Evolutionary conservation across 2,329 filamentous ascomycete genomes (phyloP).

Genomic region (Dothistroma septosporum): DNA sequence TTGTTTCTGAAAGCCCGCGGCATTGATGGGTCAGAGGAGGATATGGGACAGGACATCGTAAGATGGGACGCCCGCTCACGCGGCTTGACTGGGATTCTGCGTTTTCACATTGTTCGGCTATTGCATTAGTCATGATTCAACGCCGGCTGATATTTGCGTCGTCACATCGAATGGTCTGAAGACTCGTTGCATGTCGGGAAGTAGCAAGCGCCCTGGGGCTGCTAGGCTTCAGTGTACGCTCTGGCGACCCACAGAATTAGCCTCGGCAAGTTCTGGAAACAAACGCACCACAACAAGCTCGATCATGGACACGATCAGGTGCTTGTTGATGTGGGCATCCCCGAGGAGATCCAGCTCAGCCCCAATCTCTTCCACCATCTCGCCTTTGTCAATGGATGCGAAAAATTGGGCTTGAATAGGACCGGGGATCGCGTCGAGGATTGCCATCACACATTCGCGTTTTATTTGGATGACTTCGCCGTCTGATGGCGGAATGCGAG

Average conservation of each 20-base stretch:
- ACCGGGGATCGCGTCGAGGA: constrained; percentile 48
- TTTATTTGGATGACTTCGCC: constrained; percentile 60
- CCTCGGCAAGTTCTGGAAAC: constrained; percentile 74
- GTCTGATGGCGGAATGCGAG: constrained; percentile 57
- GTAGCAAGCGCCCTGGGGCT: background rate
- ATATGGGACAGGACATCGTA: constrained; percentile 6
- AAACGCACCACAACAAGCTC: constrained; percentile 78
- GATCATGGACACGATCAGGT: constrained; percentile 76
- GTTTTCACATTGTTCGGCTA: background rate
- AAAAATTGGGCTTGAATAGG: constrained; percentile 45
- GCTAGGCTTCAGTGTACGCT: background rate
- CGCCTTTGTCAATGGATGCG: constrained; percentile 29
- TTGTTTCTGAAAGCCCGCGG: background rate
- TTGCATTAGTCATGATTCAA: background rate
- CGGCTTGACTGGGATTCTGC: constrained; percentile 12
- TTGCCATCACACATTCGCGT: constrained; percentile 61
- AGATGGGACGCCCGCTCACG: constrained; percentile 23
- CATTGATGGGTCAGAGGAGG: constrained; percentile 1
- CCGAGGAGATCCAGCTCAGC: constrained; percentile 64
- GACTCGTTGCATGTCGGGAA: too few relatives aligned
- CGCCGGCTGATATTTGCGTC: background rate
- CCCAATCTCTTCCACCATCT: constrained; percentile 45
- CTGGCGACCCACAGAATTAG: background rate
- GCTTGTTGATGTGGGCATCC: constrained; percentile 88
- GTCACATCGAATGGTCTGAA: background rate